Evolutionary conservation across 108 stramenopile genomes (phyloP).

Genomic region (Pseudonitzschia multiseries): DNA sequence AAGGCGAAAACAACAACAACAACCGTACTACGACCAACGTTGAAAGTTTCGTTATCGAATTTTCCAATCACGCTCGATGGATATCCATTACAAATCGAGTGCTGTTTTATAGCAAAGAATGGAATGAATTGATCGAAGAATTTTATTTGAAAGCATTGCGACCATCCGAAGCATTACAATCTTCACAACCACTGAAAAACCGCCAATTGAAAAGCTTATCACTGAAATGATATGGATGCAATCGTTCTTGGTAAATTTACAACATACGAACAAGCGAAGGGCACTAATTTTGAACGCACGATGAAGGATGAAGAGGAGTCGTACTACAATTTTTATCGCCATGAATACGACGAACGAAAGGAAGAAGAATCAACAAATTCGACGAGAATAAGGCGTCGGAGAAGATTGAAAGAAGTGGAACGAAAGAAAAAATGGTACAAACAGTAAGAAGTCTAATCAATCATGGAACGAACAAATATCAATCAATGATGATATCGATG

Average conservation of each 20-base stretch:
- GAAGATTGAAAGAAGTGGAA: background rate
- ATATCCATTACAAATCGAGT: slow-evolving; percentile 28
- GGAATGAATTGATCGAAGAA: slow-evolving; percentile 19
- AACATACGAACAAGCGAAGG: slow-evolving; percentile 15
- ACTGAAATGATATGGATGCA: slow-evolving; percentile 17
- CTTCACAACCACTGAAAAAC: background rate
- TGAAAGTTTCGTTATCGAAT: slow-evolving; percentile 20
- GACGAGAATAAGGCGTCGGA: background rate
- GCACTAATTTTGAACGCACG: slow-evolving; percentile 30
- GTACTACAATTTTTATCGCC: background rate
- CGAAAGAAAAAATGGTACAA: background rate
- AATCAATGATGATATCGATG: no score
- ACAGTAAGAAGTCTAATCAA: background rate
- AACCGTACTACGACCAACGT: background rate
- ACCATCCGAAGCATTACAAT: background rate
- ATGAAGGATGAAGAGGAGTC: slow-evolving; percentile 21
- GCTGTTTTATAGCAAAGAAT: slow-evolving; percentile 22
- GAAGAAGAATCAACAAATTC: background rate
- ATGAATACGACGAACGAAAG: background rate
- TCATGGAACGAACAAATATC: no score
- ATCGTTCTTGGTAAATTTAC: slow-evolving; percentile 34
- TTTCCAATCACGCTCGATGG: slow-evolving; percentile 27
- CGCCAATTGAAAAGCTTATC: background rate
- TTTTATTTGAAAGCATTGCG: background rate
- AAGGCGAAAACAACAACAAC: background rate